phyloP scores from a whole-genome alignment of 1,284 basidiomycete species.

The Heterobasidion irregulare region DNA sequence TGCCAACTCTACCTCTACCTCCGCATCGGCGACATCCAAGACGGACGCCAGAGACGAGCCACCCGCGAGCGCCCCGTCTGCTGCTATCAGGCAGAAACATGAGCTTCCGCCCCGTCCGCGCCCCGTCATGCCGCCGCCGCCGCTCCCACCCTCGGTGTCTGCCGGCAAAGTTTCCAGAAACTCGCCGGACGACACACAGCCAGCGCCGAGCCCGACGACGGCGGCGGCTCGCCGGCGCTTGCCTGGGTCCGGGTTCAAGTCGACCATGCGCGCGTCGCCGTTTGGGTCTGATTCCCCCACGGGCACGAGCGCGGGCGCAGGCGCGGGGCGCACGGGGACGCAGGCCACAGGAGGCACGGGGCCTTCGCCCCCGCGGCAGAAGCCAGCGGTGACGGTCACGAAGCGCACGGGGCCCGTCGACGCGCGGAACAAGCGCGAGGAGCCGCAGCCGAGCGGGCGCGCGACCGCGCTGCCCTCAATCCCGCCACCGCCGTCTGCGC shows the following conservation, averaged over 20 bases:
- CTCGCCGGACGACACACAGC: neutral
- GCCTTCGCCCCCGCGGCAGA: neutral
- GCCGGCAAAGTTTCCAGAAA: too few relatives aligned
- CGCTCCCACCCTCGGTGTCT: too few relatives aligned
- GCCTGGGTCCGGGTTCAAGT: conserved; percentile 1
- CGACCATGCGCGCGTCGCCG: neutral
- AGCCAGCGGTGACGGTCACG: too few relatives aligned
- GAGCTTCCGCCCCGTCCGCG: conserved; percentile 4
- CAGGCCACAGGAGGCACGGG: neutral
- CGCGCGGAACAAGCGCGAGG: conserved; percentile 6
- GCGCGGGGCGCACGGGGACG: neutral
- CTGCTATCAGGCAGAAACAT: conserved; percentile 3
- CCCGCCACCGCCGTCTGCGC: conserved; percentile 15
- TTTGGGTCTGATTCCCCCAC: neutral
- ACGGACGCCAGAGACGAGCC: neutral
- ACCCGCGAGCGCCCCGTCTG: neutral
- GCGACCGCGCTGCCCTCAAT: conserved; percentile 16
- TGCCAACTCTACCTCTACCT: neutral
- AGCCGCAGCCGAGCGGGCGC: conserved; percentile 7
- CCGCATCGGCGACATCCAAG: conserved; percentile 1
- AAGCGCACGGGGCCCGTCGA: conserved; percentile 11
- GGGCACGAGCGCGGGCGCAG: neutral
- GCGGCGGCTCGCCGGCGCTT: neutral
- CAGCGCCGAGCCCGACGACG: neutral
- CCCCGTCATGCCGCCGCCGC: too few relatives aligned